A percentile compares a stretch with the other conserved stretches of the same genome.
Evolutionary conservation across 129 eudicot species (phyloP).

Genomic region (Helianthus annuus): DNA sequence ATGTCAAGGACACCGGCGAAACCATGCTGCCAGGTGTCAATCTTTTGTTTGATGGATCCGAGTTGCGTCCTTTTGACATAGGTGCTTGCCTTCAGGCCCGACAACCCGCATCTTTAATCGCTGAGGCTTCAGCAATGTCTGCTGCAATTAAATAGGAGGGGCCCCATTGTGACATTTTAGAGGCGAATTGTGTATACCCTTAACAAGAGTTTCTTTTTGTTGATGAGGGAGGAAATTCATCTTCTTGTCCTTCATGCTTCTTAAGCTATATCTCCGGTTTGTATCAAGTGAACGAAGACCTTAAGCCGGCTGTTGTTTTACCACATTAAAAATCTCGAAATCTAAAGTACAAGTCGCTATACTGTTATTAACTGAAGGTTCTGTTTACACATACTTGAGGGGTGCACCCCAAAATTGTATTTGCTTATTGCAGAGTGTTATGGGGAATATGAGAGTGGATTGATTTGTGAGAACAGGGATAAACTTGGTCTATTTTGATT

Average conservation of each 20-base stretch:
- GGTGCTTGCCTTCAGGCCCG: constrained; percentile 98
- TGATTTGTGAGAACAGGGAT: background rate
- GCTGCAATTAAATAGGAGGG: constrained; percentile 37
- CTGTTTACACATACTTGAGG: constrained; percentile 5
- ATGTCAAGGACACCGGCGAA: constrained; percentile 67
- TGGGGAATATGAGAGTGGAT: background rate
- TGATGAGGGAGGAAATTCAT: constrained; percentile 17
- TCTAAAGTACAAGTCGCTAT: background rate
- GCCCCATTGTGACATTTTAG: background rate
- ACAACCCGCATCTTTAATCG: constrained; percentile 80
- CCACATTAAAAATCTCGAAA: background rate
- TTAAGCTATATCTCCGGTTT: constrained; percentile 7
- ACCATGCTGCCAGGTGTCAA: constrained; percentile 82
- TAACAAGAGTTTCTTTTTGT: constrained; percentile 23
- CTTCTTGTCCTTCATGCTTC: constrained; percentile 14
- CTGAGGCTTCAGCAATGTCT: constrained; percentile 84
- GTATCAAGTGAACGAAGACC: background rate
- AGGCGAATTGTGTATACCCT: constrained; percentile 21
- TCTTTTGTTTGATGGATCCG: constrained; percentile 91
- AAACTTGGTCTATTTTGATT: background rate
- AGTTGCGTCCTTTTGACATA: constrained; percentile 88
- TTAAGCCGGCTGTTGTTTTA: background rate
- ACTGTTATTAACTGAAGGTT: background rate
- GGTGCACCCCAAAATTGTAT: background rate
- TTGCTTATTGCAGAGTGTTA: background rate